These are phyloP conservation scores for Colletotrichum chlorophyti DNA, from an alignment of 2,329 filamentous ascomycete species.

Conservation along the genomic window DNA sequence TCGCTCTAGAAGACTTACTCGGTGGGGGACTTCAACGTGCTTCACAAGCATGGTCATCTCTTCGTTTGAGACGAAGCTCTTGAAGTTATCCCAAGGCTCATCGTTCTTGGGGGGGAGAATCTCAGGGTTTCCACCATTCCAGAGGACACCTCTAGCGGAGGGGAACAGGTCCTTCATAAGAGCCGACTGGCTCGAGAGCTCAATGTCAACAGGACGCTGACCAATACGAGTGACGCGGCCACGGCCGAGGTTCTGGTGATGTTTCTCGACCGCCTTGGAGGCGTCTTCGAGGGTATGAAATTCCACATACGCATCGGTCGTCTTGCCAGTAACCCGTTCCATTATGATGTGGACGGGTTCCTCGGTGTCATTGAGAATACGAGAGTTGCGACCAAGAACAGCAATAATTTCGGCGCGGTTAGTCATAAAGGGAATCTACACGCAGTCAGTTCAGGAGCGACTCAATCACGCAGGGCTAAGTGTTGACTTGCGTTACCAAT, in stretches of 20 bases:
- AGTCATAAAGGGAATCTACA: conserved; percentile 62
- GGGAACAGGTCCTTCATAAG: conserved; percentile 71
- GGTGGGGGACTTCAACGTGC: conserved; percentile 66
- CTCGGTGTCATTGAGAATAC: conserved; percentile 58
- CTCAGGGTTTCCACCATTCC: conserved; percentile 55
- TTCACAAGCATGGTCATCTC: conserved; percentile 70
- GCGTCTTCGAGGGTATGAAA: conserved; percentile 61
- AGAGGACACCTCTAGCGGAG: conserved; percentile 60
- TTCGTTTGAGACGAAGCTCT: conserved; percentile 66
- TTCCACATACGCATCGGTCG: conserved; percentile 67
- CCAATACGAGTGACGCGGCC: conserved; percentile 59
- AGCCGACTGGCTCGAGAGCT: conserved; percentile 60
- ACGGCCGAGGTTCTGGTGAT: conserved; percentile 44
- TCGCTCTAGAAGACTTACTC: conserved; percentile 53
- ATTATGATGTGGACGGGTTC: conserved; percentile 70
- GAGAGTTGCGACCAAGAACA: conserved; percentile 64
- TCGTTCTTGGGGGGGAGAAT: conserved; percentile 41
- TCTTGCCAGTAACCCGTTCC: conserved; percentile 68
- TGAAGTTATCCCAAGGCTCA: conserved; percentile 60
- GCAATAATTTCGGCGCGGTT: conserved; percentile 62
- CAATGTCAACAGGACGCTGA: conserved; percentile 62
- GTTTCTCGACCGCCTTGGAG: conserved; percentile 56
- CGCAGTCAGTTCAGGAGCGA: too few relatives aligned
- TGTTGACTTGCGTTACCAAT: conserved; percentile 55
- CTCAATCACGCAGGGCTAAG: too few relatives aligned